Conservation (phyloP, 768 basidiomycete genomes). For the Mycena kentingensis region DNA sequence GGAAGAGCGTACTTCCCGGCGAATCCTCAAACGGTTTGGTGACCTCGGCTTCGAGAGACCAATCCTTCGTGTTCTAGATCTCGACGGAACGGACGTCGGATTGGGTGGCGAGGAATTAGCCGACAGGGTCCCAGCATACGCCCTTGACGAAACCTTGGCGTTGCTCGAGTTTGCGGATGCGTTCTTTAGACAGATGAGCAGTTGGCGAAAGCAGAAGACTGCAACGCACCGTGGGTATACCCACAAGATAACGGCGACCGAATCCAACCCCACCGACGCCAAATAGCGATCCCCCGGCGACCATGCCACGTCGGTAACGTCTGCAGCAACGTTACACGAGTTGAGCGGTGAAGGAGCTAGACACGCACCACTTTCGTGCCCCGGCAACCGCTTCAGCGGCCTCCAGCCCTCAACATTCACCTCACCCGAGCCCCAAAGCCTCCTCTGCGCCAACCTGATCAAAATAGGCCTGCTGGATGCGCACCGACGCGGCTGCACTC, state of each 20-base stretch:
- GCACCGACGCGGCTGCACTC: conserved; percentile 39
- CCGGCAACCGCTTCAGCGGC: conserved; percentile 85
- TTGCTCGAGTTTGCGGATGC: conserved; percentile 77
- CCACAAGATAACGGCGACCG: conserved; percentile 91
- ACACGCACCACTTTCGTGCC: conserved; percentile 85
- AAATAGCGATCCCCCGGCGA: conserved; percentile 89
- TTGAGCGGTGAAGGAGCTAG: neutral
- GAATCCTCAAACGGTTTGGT: conserved; percentile 91
- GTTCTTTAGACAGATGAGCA: conserved; percentile 55
- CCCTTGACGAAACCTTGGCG: conserved; percentile 99
- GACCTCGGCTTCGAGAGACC: conserved; percentile 83
- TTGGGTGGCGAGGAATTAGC: conserved; percentile 94
- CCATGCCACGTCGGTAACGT: conserved; percentile 96
- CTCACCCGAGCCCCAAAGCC: conserved; percentile 93
- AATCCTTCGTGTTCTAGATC: conserved; percentile 94
- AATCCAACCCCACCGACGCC: conserved; percentile 93
- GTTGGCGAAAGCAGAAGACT: neutral
- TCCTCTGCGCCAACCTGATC: conserved; percentile 58
- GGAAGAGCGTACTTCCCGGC: conserved; percentile 93
- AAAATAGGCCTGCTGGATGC: conserved; percentile 1
- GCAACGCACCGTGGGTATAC: conserved; percentile 72
- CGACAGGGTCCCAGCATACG: conserved; percentile 98
- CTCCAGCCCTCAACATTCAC: conserved; percentile 98
- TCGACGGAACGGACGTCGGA: conserved; percentile 96
- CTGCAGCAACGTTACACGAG: conserved; percentile 40